phyloP scores from a whole-genome alignment of 2,329 filamentous ascomycete genomes.

The Cladosporium halotolerans region DNA sequence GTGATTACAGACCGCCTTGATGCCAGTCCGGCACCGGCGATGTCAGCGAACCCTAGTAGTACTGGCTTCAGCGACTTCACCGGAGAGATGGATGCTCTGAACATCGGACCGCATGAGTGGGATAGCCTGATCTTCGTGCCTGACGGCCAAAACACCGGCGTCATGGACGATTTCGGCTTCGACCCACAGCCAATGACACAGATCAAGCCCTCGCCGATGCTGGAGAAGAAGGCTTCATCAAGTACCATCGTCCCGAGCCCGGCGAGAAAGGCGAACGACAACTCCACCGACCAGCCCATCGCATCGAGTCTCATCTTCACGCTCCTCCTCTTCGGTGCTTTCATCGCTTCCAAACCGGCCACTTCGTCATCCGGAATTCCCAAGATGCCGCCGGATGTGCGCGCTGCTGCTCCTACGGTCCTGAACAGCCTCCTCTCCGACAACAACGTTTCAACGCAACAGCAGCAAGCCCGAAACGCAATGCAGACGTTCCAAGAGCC shows the following conservation, averaged over 20 bases:
- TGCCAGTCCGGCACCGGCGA: slow-evolving; percentile 39
- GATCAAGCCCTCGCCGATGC: slow-evolving; percentile 17
- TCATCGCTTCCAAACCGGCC: slow-evolving; percentile 80
- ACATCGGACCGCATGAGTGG: slow-evolving; percentile 72
- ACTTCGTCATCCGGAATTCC: slow-evolving; percentile 66
- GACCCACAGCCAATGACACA: slow-evolving; percentile 33
- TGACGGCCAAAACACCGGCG: slow-evolving; percentile 30
- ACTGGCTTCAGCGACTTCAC: slow-evolving; percentile 65
- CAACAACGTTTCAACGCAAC: slow-evolving; percentile 41
- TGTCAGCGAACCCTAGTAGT: slow-evolving; percentile 49
- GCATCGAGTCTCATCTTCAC: slow-evolving; percentile 83
- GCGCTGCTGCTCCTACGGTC: slow-evolving; percentile 68
- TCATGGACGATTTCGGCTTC: slow-evolving; percentile 49
- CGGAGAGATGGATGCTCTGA: slow-evolving; percentile 74
- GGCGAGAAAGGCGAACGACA: slow-evolving; percentile 36
- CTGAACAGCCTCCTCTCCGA: slow-evolving; percentile 79
- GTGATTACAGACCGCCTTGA: slow-evolving; percentile 67
- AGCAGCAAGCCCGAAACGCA: slow-evolving; percentile 1
- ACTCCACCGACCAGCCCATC: slow-evolving; percentile 49
- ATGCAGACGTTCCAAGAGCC: slow-evolving; percentile 18
- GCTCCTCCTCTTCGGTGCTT: slow-evolving; percentile 93
- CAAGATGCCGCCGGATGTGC: slow-evolving; percentile 72
- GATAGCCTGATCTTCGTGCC: slow-evolving; percentile 73
- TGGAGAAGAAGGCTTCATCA: slow-evolving; percentile 22
- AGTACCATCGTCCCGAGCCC: slow-evolving; percentile 15